Evolutionary conservation across 352 stramenopile genomes (phyloP).

Genomic region (Phytophthora pluvialis): DNA sequence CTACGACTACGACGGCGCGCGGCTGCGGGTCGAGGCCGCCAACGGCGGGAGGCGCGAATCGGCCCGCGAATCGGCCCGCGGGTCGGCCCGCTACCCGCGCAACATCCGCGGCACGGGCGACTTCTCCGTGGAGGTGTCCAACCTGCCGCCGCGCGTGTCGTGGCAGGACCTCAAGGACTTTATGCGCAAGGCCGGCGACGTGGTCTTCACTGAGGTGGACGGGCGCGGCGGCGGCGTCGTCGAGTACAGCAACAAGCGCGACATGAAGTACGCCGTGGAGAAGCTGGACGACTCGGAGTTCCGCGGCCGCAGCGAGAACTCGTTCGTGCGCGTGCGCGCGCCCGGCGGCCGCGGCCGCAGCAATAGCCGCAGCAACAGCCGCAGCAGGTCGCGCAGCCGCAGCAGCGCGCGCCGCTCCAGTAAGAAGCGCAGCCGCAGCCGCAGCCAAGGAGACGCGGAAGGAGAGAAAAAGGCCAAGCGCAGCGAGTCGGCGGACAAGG

Average conservation of each 20-base stretch:
- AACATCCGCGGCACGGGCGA: conserved; percentile 66
- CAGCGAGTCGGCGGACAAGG: conserved; percentile 43
- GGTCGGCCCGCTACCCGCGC: conserved; percentile 37
- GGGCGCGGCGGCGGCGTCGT: conserved; percentile 66
- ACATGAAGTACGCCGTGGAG: conserved; percentile 72
- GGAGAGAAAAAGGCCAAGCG: conserved; percentile 43
- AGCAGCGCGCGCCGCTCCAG: conserved; percentile 45
- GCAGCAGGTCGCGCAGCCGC: conserved; percentile 49
- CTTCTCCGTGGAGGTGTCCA: conserved; percentile 59
- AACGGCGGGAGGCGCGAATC: conserved; percentile 45
- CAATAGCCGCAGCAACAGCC: conserved; percentile 46
- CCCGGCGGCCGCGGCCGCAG: conserved; percentile 30
- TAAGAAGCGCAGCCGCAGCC: conserved; percentile 46
- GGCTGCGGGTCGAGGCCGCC: conserved; percentile 60
- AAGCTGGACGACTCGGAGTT: conserved; percentile 76
- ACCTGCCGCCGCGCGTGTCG: conserved; percentile 59
- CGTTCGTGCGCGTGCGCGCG: conserved; percentile 57
- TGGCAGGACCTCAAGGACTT: conserved; percentile 81
- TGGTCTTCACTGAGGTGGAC: conserved; percentile 76
- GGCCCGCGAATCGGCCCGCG: conserved; percentile 18
- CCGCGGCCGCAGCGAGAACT: conserved; percentile 52
- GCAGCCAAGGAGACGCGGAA: conserved; percentile 37
- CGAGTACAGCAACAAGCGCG: conserved; percentile 72
- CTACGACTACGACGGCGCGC: conserved; percentile 67
- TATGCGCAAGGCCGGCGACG: conserved; percentile 68